phyloP scores from a whole-genome alignment of 73 alveolate species.

The Tetrahymena thermophila region DNA sequence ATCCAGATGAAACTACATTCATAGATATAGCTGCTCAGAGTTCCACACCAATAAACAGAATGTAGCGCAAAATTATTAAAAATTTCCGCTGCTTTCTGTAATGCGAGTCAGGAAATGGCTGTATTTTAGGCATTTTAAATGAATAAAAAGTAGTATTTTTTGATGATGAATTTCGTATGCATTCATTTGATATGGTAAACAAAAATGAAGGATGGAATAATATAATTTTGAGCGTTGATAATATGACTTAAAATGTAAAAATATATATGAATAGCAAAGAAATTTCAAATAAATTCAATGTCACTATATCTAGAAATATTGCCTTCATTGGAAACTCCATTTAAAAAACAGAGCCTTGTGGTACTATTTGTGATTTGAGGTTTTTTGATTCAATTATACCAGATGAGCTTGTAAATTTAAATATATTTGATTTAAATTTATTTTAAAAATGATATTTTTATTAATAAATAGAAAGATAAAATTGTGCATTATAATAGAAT shows the following conservation, averaged over 20 bases:
- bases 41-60: not conserved
- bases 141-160: not conserved
- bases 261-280: not conserved
- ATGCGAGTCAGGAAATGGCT: not conserved
- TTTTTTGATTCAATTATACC: not conserved
- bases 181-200: not conserved
- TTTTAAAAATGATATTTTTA: not conserved
- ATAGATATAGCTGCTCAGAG: not conserved
- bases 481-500: not conserved
- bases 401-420: not conserved
- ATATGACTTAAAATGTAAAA: not conserved
- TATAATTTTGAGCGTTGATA: not conserved
- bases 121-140: not conserved
- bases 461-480: not conserved
- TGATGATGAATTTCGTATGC: not conserved
- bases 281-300: not conserved
- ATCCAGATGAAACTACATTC: not conserved
- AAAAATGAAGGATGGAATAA: not conserved
- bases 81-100: not conserved
- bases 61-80: not conserved
- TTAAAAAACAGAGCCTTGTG: not conserved
- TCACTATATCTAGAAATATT: not conserved
- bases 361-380: not conserved
- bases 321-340: not conserved
- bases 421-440: not conserved